These are phyloP conservation scores for Pseudogymnoascus sp. DNA, from an alignment of 2,329 filamentous ascomycete genomes.

Conservation along the genomic window DNA sequence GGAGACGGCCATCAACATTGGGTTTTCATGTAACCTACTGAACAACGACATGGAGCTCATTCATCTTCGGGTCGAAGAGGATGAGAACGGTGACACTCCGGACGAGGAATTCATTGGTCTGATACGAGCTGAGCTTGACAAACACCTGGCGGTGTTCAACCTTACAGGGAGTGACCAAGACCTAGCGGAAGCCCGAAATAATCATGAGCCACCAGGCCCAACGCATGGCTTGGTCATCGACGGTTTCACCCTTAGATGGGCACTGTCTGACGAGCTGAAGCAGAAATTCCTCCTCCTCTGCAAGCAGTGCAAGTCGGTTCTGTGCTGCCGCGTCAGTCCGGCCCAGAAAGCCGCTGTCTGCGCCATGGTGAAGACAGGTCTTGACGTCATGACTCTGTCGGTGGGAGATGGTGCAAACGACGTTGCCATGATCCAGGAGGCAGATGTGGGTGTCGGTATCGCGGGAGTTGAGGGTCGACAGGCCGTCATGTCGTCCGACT, in stretches of 20 bases:
- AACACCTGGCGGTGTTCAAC: conserved; percentile 62
- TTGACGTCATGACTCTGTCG: conserved; percentile 93
- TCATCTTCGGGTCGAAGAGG: conserved; percentile 76
- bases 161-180: conserved; percentile 82
- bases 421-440: conserved; percentile 96
- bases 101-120: conserved; percentile 31
- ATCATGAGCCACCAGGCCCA: conserved; percentile 75
- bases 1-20: conserved; percentile 98
- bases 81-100: conserved; percentile 57
- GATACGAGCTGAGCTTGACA: conserved; percentile 57
- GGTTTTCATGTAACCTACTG: conserved; percentile 94
- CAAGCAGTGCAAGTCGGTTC: conserved; percentile 92
- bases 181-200: conserved; percentile 66
- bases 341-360: conserved; percentile 95
- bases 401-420: conserved; percentile 93
- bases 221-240: conserved; percentile 94
- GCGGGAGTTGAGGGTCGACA: conserved; percentile 87
- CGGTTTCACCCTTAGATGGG: conserved; percentile 83
- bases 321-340: conserved; percentile 94
- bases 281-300: conserved; percentile 92
- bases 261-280: conserved; percentile 71
- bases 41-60: conserved; percentile 98
- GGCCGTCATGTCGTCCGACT: conserved; percentile 93
- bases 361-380: conserved; percentile 83
- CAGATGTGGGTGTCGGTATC: conserved; percentile 90